These are phyloP conservation scores for Daucus carota DNA, from an alignment of 129 eudicot genomes.

Conservation along the genomic window DNA sequence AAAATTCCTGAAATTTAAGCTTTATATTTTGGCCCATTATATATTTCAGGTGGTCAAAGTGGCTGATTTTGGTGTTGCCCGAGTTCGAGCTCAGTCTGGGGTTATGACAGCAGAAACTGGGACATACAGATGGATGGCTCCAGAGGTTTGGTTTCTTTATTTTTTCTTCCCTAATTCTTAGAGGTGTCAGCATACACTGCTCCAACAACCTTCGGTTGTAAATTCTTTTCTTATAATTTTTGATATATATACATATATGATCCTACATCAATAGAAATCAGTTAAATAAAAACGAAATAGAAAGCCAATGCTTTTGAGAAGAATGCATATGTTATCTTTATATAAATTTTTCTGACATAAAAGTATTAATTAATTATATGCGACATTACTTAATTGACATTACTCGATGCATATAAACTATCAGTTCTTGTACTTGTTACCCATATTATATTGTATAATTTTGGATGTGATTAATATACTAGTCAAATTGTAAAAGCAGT, in stretches of 20 bases:
- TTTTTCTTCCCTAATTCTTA: neutral
- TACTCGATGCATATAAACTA: too few species aligned
- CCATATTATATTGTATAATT: too few species aligned
- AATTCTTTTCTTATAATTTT: neutral
- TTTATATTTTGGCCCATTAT: neutral
- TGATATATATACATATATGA: neutral
- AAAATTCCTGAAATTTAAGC: neutral
- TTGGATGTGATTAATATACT: too few species aligned
- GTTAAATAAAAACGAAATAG: too few species aligned
- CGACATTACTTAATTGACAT: too few species aligned
- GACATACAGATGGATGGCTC: conserved; percentile 94
- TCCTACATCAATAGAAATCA: too few species aligned
- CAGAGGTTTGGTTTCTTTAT: conserved; percentile 44
- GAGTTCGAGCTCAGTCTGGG: conserved; percentile 62
- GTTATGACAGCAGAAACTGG: conserved; percentile 94
- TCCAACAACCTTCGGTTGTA: neutral
- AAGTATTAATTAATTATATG: too few species aligned
- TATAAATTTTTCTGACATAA: too few species aligned
- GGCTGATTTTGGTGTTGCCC: conserved; percentile 87
- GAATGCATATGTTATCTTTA: too few species aligned
- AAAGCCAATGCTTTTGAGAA: too few species aligned
- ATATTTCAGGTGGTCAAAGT: conserved; percentile 62
- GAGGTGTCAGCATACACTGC: neutral
- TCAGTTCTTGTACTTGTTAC: too few species aligned
- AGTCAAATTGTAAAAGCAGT: too few species aligned